phyloP scores from a whole-genome alignment of 352 stramenopile genomes.

The Phytophthora melonis region DNA sequence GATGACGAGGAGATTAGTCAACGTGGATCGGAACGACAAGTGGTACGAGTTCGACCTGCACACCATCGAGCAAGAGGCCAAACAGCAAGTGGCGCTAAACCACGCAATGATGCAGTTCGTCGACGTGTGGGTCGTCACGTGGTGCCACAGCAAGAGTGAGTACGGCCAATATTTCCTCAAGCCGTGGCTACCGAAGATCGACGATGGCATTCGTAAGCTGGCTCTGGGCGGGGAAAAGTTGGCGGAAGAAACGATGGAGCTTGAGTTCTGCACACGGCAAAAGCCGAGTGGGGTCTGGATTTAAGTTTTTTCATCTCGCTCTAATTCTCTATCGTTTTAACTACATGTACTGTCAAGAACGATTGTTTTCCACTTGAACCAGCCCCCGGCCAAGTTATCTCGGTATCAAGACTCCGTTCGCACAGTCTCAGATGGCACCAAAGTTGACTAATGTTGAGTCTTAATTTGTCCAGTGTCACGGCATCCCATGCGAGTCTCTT shows the following conservation, averaged over 20 bases:
- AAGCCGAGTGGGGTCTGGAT: slow-evolving; percentile 1
- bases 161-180: slow-evolving; percentile 26
- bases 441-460: not conserved
- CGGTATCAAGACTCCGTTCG: no score
- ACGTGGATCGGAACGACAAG: slow-evolving; percentile 11
- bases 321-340: not conserved
- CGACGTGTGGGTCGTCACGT: slow-evolving; percentile 20
- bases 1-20: slow-evolving; percentile 17
- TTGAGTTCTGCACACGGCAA: slow-evolving; percentile 3
- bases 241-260: not conserved
- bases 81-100: slow-evolving; percentile 21
- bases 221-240: not conserved
- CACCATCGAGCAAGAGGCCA: slow-evolving; percentile 7
- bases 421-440: no score
- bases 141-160: slow-evolving; percentile 19
- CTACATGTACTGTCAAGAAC: no score
- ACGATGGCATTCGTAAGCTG: not conserved
- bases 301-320: not conserved
- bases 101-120: slow-evolving; percentile 13
- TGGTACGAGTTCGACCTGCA: slow-evolving; percentile 11
- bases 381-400: no score
- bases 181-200: not conserved
- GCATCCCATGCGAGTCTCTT: slow-evolving; percentile 18
- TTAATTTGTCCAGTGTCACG: slow-evolving; percentile 20
- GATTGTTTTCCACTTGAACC: no score